Evolutionary conservation across 768 basidiomycete species (phyloP), one percentile per base, ranked within the genome.

Genomic region (Gloeopeniophorella convolvens): DNA sequence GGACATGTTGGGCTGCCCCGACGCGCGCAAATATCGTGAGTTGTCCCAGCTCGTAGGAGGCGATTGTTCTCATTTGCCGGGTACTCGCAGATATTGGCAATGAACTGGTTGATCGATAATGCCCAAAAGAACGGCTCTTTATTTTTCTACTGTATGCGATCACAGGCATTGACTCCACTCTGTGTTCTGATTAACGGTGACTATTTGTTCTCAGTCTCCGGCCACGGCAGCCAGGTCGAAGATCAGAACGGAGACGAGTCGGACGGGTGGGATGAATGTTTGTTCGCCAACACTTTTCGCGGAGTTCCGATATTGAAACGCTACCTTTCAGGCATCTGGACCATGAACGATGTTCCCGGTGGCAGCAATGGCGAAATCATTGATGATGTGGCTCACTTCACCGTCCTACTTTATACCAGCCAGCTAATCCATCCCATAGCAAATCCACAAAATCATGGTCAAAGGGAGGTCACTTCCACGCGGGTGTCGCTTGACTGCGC

Each of bases 401-500:
- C 26, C 7, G 3, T 18, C 15, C 18, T 2, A 3, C 4, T 12
- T 15, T 20, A 8, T 4, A 11, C 16, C 20, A 16, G 8, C 28
- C 11, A n/a, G 33, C 27, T 10, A 4, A 16, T 39, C 12, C 7
- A 32, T 37, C 10, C 35, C 2, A 13, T 21, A 51, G 50, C 1
- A 1, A 0, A 51, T 51, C 3, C 23, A 51, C 11, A 3, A 16
- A 3, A 12, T 51, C 9, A 39, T 51, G 42, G 50, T 51, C 21
- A n/a, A 27, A n/a, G n/a, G n/a, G n/a, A n/a, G n/a, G 0, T 18
- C 23, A 11, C 50, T 51, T 39, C 42, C 35, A 6, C 5, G 1
- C 2, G 6, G 20, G 3, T 51, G 50, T 45, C 50, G 50, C 12
- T 23, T 51, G 42, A 51, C 50, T n/a, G 43, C 43, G 3, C 10